phyloP scores from a whole-genome alignment of 129 eudicot genomes.

The Rutidosis leptorrhynchoides region DNA sequence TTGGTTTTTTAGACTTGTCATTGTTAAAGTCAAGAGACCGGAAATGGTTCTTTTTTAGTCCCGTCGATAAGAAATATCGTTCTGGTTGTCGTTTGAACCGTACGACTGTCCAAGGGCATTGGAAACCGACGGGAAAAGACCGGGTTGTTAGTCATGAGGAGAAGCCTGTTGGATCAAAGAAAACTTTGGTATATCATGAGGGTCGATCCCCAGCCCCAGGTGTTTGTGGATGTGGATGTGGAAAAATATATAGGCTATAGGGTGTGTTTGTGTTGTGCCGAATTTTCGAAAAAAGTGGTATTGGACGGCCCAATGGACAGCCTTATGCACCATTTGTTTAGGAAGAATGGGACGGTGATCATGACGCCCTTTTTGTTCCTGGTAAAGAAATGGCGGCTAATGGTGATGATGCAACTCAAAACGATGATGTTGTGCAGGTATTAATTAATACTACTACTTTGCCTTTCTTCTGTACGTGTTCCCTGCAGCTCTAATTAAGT shows the following conservation, averaged over 20 bases:
- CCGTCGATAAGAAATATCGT: conserved; percentile 61
- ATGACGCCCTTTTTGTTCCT: no score
- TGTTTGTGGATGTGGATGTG: conserved; percentile 29
- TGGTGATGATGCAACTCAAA: conserved; percentile 54
- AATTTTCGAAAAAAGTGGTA: conserved; percentile 76
- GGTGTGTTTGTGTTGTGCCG: conserved; percentile 81
- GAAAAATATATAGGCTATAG: no score
- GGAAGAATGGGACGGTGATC: conserved; percentile 88
- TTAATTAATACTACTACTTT: no score
- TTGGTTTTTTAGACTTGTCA: conserved; percentile 41
- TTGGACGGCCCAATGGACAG: conserved; percentile 73
- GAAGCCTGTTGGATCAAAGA: conserved; percentile 61
- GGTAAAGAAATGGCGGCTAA: conserved; percentile 43
- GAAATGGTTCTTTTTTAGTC: conserved; percentile 77
- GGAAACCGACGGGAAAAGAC: conserved; percentile 84
- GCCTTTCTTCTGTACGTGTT: no score
- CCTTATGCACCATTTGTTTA: conserved; percentile 82
- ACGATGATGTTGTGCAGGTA: conserved; percentile 62
- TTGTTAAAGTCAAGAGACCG: conserved; percentile 59
- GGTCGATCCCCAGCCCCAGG: conserved; percentile 84
- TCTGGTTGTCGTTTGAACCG: conserved; percentile 68
- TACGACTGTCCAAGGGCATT: conserved; percentile 64
- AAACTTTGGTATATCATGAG: conserved; percentile 66
- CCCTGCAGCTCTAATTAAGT: neutral
- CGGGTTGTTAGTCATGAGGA: conserved; percentile 50